Evolutionary conservation across 2,329 filamentous ascomycete species (phyloP).

Genomic region (Aspergillus neotritici): DNA sequence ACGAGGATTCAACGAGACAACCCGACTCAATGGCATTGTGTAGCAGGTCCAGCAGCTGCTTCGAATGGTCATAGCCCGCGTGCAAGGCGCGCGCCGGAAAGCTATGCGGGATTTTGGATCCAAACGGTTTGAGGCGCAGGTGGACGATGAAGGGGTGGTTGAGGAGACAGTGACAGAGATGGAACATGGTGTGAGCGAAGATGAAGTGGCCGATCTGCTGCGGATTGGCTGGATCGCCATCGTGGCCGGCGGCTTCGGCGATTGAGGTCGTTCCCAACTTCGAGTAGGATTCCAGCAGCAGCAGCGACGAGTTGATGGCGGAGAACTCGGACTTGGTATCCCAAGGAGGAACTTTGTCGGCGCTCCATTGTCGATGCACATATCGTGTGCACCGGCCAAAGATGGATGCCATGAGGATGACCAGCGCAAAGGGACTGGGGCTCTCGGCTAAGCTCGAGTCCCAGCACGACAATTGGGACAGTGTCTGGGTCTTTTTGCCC

Average conservation of each 20-base stretch:
- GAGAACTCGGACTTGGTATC: slow-evolving; percentile 33
- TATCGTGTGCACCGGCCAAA: slow-evolving; percentile 30
- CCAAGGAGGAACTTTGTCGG: slow-evolving; percentile 29
- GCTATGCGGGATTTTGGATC: slow-evolving; percentile 24
- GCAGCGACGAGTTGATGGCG: slow-evolving; percentile 26
- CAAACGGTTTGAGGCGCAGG: slow-evolving; percentile 19
- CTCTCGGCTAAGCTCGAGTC: slow-evolving; percentile 13
- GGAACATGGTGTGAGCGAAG: slow-evolving; percentile 30
- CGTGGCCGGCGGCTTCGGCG: slow-evolving; percentile 16
- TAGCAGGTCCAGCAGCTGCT: slow-evolving; percentile 23
- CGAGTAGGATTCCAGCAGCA: slow-evolving; percentile 29
- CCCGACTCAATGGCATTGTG: slow-evolving; percentile 16
- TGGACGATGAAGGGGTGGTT: slow-evolving; percentile 33
- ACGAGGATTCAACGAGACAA: slow-evolving; percentile 23
- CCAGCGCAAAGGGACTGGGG: slow-evolving; percentile 23
- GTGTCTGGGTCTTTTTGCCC: slow-evolving; percentile 16
- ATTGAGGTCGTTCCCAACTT: slow-evolving; percentile 17
- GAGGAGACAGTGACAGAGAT: slow-evolving; percentile 33
- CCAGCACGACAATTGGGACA: slow-evolving; percentile 20
- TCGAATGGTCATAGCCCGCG: slow-evolving; percentile 25
- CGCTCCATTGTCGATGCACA: slow-evolving; percentile 18
- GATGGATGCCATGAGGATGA: slow-evolving; percentile 30
- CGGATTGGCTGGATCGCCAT: too few relatives aligned
- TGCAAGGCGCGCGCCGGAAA: slow-evolving; percentile 25
- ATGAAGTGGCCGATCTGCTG: slow-evolving; percentile 23